Evolutionary conservation across 306 rosid species (phyloP).

Genomic region (Calophaca sinica): DNA sequence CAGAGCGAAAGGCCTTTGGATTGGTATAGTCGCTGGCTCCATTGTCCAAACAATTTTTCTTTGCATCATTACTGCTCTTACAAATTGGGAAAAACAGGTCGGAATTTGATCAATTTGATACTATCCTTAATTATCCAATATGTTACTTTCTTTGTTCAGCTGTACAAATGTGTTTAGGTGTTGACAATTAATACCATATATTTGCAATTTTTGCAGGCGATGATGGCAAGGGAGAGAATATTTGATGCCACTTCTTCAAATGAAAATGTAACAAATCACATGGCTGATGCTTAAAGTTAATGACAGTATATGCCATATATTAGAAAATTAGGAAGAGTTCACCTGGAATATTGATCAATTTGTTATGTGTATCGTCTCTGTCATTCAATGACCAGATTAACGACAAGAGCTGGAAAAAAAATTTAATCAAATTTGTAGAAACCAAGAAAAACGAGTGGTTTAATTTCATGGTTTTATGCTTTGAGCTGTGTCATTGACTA

Average conservation of each 20-base stretch:
- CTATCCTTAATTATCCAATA: not conserved
- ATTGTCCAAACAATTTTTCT: slow-evolving; percentile 47
- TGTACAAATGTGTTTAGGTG: not conserved
- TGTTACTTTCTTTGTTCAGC: not conserved
- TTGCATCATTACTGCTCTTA: slow-evolving; percentile 42
- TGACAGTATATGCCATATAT: no score
- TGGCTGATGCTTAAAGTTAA: not conserved
- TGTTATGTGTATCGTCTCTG: no score
- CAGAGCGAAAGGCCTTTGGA: slow-evolving; percentile 56
- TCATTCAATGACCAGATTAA: no score
- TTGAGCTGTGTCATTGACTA: no score
- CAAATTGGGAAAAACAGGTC: slow-evolving; percentile 56
- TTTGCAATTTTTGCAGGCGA: slow-evolving; percentile 37
- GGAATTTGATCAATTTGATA: not conserved
- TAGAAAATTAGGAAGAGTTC: no score
- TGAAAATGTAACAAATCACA: slow-evolving; percentile 29
- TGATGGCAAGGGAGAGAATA: slow-evolving; percentile 50
- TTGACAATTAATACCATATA: not conserved
- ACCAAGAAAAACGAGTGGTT: no score
- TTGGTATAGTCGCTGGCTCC: slow-evolving; percentile 52
- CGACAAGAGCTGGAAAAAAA: no score
- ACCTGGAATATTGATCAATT: no score
- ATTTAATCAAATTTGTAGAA: no score
- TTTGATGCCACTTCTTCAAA: slow-evolving; percentile 16
- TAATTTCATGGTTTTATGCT: no score